phyloP scores from a whole-genome alignment of 2,329 filamentous ascomycete species.

The Cyphellophora attinorum region DNA sequence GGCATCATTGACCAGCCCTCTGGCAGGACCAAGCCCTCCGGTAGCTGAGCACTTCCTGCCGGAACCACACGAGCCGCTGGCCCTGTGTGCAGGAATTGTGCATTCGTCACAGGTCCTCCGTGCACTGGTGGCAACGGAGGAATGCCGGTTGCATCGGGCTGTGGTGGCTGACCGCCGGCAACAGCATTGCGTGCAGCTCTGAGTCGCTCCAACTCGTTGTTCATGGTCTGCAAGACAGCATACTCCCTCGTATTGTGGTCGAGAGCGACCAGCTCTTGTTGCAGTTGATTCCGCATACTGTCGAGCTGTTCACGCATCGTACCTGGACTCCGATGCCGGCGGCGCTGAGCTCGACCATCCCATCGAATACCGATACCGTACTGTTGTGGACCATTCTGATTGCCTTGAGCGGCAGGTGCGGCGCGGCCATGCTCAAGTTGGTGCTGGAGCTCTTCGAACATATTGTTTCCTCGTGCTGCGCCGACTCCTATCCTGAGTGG shows the following conservation, averaged over 20 bases:
- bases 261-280: constrained; percentile 56
- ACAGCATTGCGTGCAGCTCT: constrained; percentile 36
- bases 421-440: constrained; percentile 46
- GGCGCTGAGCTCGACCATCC: constrained; percentile 15
- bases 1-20: constrained; percentile 43
- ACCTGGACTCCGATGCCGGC: constrained; percentile 15
- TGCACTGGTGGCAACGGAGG: constrained; percentile 3
- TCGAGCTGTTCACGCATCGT: constrained; percentile 42
- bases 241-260: constrained; percentile 59
- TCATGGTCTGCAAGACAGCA: constrained; percentile 56
- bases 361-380: constrained; percentile 32
- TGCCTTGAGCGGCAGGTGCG: constrained; percentile 24
- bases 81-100: constrained; percentile 8
- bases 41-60: constrained; percentile 37
- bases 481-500: constrained; percentile 65
- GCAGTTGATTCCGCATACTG: constrained; percentile 59
- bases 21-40: constrained; percentile 41
- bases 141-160: constrained; percentile 4
- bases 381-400: constrained; percentile 25
- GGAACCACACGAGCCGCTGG: constrained; percentile 20
- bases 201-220: constrained; percentile 58
- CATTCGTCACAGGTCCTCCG: constrained; percentile 7
- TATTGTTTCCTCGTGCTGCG: constrained; percentile 48
- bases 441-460: constrained; percentile 55
- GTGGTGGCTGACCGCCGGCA: too few relatives aligned